These are phyloP conservation scores for Erigeron canadensis DNA, from an alignment of 129 eudicot species.

Conservation along the genomic window DNA sequence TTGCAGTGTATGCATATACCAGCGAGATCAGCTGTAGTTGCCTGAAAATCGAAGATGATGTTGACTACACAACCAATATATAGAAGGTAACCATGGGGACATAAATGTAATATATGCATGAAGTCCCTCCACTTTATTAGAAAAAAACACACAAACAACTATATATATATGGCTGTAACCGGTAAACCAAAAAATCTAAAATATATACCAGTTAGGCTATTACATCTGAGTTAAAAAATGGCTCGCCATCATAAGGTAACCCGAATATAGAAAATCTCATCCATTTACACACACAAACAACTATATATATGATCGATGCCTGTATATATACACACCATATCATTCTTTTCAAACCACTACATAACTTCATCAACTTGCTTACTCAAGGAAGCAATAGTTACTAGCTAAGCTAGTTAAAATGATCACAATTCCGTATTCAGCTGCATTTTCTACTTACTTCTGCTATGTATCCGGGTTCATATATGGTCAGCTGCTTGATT, in stretches of 20 bases:
- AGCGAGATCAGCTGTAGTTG: neutral
- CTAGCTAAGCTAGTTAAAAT: conserved; percentile 32
- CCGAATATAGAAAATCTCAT: too few species aligned
- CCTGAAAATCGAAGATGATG: neutral
- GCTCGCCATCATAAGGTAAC: too few species aligned
- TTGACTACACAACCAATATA: neutral
- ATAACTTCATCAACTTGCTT: conserved; percentile 5
- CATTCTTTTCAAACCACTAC: neutral
- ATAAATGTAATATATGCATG: neutral
- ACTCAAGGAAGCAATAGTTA: conserved; percentile 12
- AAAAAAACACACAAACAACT: too few species aligned
- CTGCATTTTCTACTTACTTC: conserved; percentile 80
- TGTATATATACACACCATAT: too few species aligned
- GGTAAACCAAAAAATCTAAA: too few species aligned
- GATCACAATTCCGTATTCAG: conserved; percentile 76
- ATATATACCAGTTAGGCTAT: too few species aligned
- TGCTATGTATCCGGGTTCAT: conserved; percentile 78
- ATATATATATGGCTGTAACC: too few species aligned
- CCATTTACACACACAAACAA: too few species aligned
- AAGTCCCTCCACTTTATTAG: neutral
- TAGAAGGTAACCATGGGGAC: neutral
- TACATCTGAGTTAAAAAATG: too few species aligned
- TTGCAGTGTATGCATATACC: too few species aligned
- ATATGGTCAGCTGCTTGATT: conserved; percentile 81
- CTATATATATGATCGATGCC: too few species aligned